Conservation (phyloP, 75 land plant genomes). For the Pinus taeda region DNA sequence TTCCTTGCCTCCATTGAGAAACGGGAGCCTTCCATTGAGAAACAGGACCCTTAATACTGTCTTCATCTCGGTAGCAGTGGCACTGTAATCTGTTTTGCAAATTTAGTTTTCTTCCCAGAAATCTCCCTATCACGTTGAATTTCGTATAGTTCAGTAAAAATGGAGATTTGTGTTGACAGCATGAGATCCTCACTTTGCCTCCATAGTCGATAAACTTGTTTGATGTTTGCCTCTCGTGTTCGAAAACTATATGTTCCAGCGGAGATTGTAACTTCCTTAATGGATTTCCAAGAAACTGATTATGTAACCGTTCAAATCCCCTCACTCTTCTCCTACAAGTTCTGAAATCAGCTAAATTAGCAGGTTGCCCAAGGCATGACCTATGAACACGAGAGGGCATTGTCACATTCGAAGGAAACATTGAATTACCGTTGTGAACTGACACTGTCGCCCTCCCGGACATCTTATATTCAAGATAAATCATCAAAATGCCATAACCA, state of each 20-base stretch:
- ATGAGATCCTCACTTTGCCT: constrained; percentile 1
- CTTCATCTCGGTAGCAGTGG: neutral
- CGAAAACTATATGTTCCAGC: no score
- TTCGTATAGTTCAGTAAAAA: constrained; percentile 2
- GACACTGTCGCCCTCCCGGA: neutral
- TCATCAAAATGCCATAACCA: neutral
- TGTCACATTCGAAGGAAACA: neutral
- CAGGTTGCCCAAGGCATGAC: neutral
- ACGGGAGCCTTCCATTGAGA: neutral
- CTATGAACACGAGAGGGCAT: neutral
- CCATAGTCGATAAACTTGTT: neutral
- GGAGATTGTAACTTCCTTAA: neutral
- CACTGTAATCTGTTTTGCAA: constrained; percentile 1
- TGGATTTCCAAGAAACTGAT: constrained; percentile 1
- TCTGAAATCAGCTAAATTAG: neutral
- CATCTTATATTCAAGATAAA: neutral
- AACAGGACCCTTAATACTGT: neutral
- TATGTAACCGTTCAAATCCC: neutral
- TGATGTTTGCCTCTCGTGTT: neutral
- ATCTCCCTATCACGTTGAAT: neutral
- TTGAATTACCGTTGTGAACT: neutral
- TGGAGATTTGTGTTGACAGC: constrained; percentile 1
- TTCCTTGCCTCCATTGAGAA: constrained; percentile 53
- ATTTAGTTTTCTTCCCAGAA: constrained; percentile 1
- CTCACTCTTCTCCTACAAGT: neutral